Percentiles rank a stretch among this genome's conserved stretches.
phyloP scores from a whole-genome alignment of 2,329 filamentous ascomycete genomes.

The Keithomyces neogunnii region DNA sequence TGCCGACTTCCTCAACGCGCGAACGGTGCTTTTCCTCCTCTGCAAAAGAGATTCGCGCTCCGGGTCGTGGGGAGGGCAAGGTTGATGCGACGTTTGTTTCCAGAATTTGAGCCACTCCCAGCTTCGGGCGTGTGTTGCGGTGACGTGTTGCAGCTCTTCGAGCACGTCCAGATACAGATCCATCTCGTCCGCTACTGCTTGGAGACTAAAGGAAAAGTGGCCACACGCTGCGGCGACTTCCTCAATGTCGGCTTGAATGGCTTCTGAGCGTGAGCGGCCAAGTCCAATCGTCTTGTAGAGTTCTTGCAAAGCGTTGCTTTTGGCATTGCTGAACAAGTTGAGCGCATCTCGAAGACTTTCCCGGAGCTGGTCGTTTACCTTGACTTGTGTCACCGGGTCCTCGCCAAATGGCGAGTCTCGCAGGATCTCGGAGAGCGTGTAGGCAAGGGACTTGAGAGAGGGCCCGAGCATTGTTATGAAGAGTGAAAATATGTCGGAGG shows the following conservation, averaged over 20 bases:
- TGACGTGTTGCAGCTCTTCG: slow-evolving; percentile 71
- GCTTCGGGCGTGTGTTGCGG: slow-evolving; percentile 51
- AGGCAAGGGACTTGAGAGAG: slow-evolving; percentile 92
- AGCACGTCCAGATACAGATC: slow-evolving; percentile 73
- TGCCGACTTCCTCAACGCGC: slow-evolving; percentile 40
- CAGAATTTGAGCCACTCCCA: slow-evolving; percentile 90
- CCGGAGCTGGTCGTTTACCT: slow-evolving; percentile 70
- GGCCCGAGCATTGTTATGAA: slow-evolving; percentile 87
- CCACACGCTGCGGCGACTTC: slow-evolving; percentile 97
- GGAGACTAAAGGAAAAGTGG: slow-evolving; percentile 87
- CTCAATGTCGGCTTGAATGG: slow-evolving; percentile 85
- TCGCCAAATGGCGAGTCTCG: slow-evolving; percentile 76
- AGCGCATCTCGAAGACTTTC: slow-evolving; percentile 75
- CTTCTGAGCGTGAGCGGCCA: slow-evolving; percentile 57
- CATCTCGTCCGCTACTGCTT: slow-evolving; percentile 87
- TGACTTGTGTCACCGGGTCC: slow-evolving; percentile 58
- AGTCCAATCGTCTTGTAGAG: slow-evolving; percentile 76
- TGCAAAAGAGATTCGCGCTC: slow-evolving; percentile 34
- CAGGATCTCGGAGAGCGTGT: slow-evolving; percentile 80
- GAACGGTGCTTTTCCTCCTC: slow-evolving; percentile 30
- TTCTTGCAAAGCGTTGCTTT: slow-evolving; percentile 65
- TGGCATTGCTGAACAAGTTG: slow-evolving; percentile 65
- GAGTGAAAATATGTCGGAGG: slow-evolving; percentile 80
- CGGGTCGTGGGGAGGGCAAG: slow-evolving; percentile 22
- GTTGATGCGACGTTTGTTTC: slow-evolving; percentile 26